phyloP scores from a whole-genome alignment of 352 stramenopile species.

The Phytophthora multivora region DNA sequence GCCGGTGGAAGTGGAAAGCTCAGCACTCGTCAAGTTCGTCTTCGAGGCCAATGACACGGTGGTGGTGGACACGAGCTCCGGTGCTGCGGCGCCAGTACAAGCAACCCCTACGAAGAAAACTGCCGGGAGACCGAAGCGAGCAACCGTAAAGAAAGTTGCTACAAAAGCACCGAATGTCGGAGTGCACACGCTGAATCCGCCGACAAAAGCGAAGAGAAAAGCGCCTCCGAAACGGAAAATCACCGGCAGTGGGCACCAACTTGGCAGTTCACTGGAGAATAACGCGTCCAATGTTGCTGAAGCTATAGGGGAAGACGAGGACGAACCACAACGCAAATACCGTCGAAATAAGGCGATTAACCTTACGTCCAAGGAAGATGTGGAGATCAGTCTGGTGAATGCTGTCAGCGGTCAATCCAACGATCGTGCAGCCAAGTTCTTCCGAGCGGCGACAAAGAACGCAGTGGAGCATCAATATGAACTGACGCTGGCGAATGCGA shows the following conservation, averaged over 20 bases:
- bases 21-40: constrained; percentile 47
- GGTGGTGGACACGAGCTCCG: constrained; percentile 43
- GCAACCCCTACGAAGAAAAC: constrained; percentile 15
- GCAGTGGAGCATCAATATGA: constrained; percentile 86
- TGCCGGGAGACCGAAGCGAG: constrained; percentile 16
- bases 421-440: constrained; percentile 77
- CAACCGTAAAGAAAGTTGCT: constrained; percentile 26
- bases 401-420: constrained; percentile 64
- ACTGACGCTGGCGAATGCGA: constrained; percentile 69
- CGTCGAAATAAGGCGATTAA: constrained; percentile 56
- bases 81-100: constrained; percentile 6
- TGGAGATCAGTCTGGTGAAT: constrained; percentile 63
- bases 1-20: constrained; percentile 38
- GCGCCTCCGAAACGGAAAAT: constrained; percentile 49
- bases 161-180: constrained; percentile 28
- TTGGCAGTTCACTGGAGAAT: constrained; percentile 58
- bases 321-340: constrained; percentile 50
- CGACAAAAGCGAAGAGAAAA: constrained; percentile 22
- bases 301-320: constrained; percentile 15
- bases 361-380: constrained; percentile 79
- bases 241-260: constrained; percentile 47
- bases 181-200: constrained; percentile 57
- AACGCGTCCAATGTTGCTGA: constrained; percentile 6
- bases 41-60: constrained; percentile 77
- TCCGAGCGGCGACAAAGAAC: constrained; percentile 71